A percentile compares a stretch with the other conserved stretches of the same genome.
Evolutionary conservation across 768 basidiomycete species (phyloP).

Genomic region (Collybiopsis confluens): DNA sequence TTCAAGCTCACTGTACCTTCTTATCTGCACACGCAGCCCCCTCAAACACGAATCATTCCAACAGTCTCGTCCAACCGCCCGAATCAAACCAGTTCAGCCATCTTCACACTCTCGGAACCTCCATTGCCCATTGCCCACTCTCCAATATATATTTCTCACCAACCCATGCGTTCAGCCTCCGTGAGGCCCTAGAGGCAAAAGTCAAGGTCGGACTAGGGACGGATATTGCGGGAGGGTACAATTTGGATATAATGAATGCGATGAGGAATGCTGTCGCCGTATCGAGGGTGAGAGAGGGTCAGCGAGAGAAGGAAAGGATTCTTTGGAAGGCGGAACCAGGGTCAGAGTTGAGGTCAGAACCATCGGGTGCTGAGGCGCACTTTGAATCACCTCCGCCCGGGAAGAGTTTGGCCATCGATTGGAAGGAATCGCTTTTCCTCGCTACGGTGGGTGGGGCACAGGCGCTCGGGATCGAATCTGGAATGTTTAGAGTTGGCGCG

Average conservation of each 20-base stretch:
- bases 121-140: conserved; percentile 84
- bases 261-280: conserved; percentile 79
- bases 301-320: conserved; percentile 21
- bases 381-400: not conserved
- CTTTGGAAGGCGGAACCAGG: not conserved
- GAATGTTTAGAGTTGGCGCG: conserved; percentile 54
- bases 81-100: conserved; percentile 18
- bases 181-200: conserved; percentile 60
- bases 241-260: conserved; percentile 66
- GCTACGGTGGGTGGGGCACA: conserved; percentile 77
- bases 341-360: not conserved
- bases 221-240: conserved; percentile 86
- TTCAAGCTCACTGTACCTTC: conserved; percentile 91
- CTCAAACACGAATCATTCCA: conserved; percentile 29
- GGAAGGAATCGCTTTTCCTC: conserved; percentile 79
- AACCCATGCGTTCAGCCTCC: conserved; percentile 58
- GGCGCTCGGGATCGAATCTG: conserved; percentile 61
- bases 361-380: not conserved
- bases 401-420: conserved; percentile 53
- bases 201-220: conserved; percentile 79
- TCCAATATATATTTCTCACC: conserved; percentile 86
- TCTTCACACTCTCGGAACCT: conserved; percentile 45
- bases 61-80: not conserved
- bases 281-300: conserved; percentile 62
- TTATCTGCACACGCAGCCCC: conserved; percentile 33